Conservation (phyloP, 108 stramenopile species). For the Cyclostephanos invisitatus region DNA sequence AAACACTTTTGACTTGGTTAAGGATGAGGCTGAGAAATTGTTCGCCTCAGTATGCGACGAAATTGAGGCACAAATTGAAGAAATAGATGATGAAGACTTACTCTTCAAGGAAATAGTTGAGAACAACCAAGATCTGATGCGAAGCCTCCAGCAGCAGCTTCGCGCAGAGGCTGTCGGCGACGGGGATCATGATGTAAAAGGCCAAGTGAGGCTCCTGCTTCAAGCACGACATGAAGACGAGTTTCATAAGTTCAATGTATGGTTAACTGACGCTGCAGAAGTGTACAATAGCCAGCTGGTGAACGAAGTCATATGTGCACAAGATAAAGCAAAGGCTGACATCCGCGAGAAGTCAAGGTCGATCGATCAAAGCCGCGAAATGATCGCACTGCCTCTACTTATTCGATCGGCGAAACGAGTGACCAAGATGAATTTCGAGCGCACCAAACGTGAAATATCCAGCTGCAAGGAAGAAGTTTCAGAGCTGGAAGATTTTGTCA, state of each 20-base stretch:
- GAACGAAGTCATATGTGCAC: constrained; percentile 13
- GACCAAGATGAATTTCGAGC: constrained; percentile 40
- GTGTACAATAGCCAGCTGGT: constrained; percentile 37
- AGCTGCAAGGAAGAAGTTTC: constrained; percentile 41
- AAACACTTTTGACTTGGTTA: constrained; percentile 5
- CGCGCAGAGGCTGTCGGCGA: constrained; percentile 22
- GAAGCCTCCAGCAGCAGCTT: constrained; percentile 38
- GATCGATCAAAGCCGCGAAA: constrained; percentile 30
- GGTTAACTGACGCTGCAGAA: constrained; percentile 51
- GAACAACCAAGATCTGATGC: constrained; percentile 29
- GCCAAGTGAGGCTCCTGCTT: constrained; percentile 15
- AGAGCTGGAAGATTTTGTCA: constrained; percentile 37
- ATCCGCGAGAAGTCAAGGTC: constrained; percentile 26
- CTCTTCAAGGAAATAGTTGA: constrained; percentile 26
- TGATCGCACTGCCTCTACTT: constrained; percentile 29
- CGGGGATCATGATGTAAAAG: neutral
- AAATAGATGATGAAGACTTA: constrained; percentile 30
- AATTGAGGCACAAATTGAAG: constrained; percentile 54
- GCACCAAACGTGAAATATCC: constrained; percentile 28
- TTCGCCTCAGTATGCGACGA: constrained; percentile 56
- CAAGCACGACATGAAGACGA: constrained; percentile 26
- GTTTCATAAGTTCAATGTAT: constrained; percentile 46
- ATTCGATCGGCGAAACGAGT: constrained; percentile 37
- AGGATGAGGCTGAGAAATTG: constrained; percentile 41
- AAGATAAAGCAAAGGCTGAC: constrained; percentile 7